Percentiles rank a stretch among this genome's conserved stretches.
Evolutionary conservation across 2,329 filamentous ascomycete genomes (phyloP).

Genomic region (Amphichorda felina): DNA sequence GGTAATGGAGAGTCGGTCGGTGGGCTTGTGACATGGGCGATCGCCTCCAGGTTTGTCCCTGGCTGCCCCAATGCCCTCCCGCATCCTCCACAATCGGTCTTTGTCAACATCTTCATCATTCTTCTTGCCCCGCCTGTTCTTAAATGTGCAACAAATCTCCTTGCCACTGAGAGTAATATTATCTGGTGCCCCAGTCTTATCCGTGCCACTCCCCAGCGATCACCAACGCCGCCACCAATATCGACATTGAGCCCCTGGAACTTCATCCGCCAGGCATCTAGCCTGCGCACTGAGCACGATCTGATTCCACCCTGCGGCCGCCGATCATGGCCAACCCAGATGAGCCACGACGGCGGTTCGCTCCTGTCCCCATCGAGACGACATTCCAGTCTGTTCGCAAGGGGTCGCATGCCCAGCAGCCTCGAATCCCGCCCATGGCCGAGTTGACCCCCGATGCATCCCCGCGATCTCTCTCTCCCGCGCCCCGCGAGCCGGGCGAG

Average conservation of each 20-base stretch:
- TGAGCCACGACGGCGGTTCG: slow-evolving; percentile 45
- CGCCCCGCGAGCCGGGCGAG: slow-evolving; percentile 25
- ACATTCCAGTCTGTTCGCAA: slow-evolving; percentile 48
- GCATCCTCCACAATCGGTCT: background rate
- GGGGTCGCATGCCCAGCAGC: slow-evolving; percentile 6
- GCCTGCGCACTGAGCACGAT: background rate
- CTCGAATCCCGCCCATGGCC: slow-evolving; percentile 30
- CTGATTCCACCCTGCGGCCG: background rate
- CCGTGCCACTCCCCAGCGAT: background rate
- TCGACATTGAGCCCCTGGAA: background rate
- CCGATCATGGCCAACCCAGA: slow-evolving; percentile 2
- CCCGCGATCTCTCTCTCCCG: slow-evolving; percentile 34
- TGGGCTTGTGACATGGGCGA: background rate
- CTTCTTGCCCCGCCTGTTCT: background rate
- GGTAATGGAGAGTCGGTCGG: background rate
- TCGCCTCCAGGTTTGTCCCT: background rate
- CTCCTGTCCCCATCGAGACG: slow-evolving; percentile 61
- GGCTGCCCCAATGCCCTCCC: background rate
- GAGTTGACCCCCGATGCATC: slow-evolving; percentile 44
- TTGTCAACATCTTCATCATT: background rate
- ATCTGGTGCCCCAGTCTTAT: background rate
- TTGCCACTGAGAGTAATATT: background rate
- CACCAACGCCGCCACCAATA: background rate
- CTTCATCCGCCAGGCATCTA: background rate
- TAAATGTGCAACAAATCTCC: background rate